Conservation (phyloP, 768 basidiomycete species). For the Suillus subluteus region DNA sequence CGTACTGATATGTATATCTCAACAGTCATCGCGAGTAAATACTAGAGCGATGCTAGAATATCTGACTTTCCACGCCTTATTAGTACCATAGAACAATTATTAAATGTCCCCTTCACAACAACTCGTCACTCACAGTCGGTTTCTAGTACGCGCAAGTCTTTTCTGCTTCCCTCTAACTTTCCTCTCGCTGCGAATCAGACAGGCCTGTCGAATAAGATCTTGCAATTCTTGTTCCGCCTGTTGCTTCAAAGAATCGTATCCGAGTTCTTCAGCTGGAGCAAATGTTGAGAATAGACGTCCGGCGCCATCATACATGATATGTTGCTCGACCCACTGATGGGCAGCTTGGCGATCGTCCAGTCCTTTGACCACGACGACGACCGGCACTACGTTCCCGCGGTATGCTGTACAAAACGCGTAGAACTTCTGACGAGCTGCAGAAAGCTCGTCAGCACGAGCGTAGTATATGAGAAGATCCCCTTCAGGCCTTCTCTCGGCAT, state of each 20-base stretch:
- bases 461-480: slow-evolving; percentile 12
- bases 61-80: neutral
- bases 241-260: neutral
- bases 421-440: slow-evolving; percentile 3
- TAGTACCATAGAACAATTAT: neutral
- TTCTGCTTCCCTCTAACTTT: neutral
- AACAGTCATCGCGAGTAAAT: neutral
- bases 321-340: slow-evolving; percentile 8
- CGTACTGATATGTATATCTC: too few species aligned
- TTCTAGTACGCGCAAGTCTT: neutral
- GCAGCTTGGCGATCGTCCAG: slow-evolving; percentile 19
- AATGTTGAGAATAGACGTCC: slow-evolving; percentile 4
- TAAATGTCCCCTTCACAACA: neutral
- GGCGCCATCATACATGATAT: neutral
- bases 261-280: neutral
- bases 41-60: neutral
- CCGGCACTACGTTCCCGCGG: slow-evolving; percentile 20
- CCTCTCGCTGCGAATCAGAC: neutral
- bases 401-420: slow-evolving; percentile 17
- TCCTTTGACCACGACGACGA: slow-evolving; percentile 23
- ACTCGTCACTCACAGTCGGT: neutral
- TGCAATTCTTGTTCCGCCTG: neutral
- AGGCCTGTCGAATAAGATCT: neutral
- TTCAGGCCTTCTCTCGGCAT: neutral
- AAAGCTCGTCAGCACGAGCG: neutral